A percentile compares a stretch with the other conserved stretches of the same genome.
Evolutionary conservation across 345 rosid species (phyloP).

Genomic region (Conringia planisiliqua): DNA sequence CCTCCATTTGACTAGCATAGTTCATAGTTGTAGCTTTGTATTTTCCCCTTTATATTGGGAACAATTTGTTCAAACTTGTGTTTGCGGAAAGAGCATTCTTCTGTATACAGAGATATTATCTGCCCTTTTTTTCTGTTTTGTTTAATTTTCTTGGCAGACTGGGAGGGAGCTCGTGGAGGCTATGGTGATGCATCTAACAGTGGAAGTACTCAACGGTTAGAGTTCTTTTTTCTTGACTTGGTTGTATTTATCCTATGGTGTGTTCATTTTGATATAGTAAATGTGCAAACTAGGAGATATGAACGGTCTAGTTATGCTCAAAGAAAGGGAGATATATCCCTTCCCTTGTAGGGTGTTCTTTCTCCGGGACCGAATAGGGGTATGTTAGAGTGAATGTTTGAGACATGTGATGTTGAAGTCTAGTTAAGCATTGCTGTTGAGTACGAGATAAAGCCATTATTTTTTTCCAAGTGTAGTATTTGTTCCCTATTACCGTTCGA

Average conservation of each 20-base stretch:
- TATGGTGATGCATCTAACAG: constrained; percentile 50
- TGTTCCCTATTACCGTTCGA: background rate
- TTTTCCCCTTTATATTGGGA: background rate
- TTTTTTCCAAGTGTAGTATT: background rate
- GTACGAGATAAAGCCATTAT: background rate
- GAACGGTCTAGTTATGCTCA: background rate
- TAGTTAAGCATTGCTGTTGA: background rate
- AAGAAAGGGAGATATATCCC: background rate
- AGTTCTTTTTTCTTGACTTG: background rate
- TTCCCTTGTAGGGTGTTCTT: too few relatives aligned
- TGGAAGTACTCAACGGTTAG: constrained; percentile 58
- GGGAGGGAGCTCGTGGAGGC: constrained; percentile 74
- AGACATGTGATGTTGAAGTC: background rate
- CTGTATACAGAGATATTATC: background rate
- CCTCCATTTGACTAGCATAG: background rate
- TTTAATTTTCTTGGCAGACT: constrained; percentile 45
- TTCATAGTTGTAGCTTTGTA: background rate
- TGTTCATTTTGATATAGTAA: background rate
- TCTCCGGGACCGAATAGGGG: too few relatives aligned
- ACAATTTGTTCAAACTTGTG: background rate
- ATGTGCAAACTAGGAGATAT: background rate
- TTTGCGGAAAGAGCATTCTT: background rate
- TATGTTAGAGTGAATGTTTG: background rate
- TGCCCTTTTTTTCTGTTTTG: background rate
- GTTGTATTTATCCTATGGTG: background rate